These are phyloP conservation scores for Monosporascus sp. DNA, from an alignment of 2,329 filamentous ascomycete genomes.

Conservation along the genomic window DNA sequence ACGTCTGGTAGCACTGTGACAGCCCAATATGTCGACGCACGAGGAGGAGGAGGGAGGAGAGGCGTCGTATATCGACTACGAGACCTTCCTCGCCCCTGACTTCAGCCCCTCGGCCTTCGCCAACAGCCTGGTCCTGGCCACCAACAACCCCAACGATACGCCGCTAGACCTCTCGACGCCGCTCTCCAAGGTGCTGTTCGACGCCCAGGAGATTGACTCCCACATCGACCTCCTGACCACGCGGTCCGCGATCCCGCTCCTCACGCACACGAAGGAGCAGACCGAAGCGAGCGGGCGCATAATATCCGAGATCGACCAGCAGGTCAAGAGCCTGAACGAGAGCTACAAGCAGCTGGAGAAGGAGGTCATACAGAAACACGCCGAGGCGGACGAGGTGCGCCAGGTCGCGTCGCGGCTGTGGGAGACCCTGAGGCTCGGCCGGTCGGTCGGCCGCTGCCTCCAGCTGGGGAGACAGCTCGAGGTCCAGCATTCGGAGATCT, in stretches of 20 bases:
- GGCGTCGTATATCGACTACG: constrained; percentile 91
- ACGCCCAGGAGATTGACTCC: constrained; percentile 93
- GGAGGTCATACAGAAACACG: constrained; percentile 81
- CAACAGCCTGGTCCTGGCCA: constrained; percentile 80
- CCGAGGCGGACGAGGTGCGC: constrained; percentile 77
- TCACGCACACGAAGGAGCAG: constrained; percentile 71
- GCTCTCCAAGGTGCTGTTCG: constrained; percentile 88
- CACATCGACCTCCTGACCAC: constrained; percentile 89
- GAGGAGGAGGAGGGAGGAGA: constrained; percentile 43
- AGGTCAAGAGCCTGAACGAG: constrained; percentile 74
- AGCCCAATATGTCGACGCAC: constrained; percentile 18
- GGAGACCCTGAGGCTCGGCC: constrained; percentile 70
- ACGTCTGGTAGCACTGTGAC: neutral
- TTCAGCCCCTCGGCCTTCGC: constrained; percentile 82
- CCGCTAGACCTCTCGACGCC: constrained; percentile 92
- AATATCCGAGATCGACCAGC: constrained; percentile 69
- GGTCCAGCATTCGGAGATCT: constrained; percentile 71
- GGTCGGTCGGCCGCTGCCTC: constrained; percentile 72
- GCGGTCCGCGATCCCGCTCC: constrained; percentile 72
- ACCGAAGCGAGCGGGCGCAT: constrained; percentile 68
- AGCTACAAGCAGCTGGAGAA: constrained; percentile 81
- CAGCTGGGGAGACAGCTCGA: constrained; percentile 82
- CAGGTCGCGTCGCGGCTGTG: constrained; percentile 73
- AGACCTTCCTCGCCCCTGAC: constrained; percentile 75
- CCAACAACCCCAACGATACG: constrained; percentile 87